Conservation (phyloP, 1,139 yeast species). For the Yamadazyma taylorii region DNA sequence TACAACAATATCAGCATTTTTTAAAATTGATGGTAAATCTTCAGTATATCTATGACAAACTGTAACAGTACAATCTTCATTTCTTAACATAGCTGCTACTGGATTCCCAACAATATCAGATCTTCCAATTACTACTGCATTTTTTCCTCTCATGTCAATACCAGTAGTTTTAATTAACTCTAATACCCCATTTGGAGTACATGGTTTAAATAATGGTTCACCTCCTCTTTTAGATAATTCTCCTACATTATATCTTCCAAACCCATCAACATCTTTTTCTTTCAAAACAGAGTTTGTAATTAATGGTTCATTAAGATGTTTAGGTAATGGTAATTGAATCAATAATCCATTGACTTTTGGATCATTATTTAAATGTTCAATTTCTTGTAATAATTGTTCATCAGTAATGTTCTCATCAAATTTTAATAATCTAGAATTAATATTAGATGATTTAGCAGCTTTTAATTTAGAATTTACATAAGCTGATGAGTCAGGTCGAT, state of each 20-base stretch:
- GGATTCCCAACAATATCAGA: constrained; percentile 86
- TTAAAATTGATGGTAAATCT: constrained; percentile 52
- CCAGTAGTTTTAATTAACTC: constrained; percentile 66
- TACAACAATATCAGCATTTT: constrained; percentile 67
- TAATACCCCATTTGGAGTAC: constrained; percentile 79
- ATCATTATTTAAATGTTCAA: constrained; percentile 60
- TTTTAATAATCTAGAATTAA: constrained; percentile 56
- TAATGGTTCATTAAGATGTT: constrained; percentile 64
- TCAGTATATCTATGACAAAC: constrained; percentile 62
- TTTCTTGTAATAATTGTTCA: constrained; percentile 53
- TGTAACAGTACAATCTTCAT: constrained; percentile 76
- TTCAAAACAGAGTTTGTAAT: constrained; percentile 68
- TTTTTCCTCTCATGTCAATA: constrained; percentile 58
- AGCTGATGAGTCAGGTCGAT: constrained; percentile 74
- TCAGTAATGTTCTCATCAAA: constrained; percentile 58
- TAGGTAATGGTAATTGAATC: constrained; percentile 73
- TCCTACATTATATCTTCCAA: constrained; percentile 73
- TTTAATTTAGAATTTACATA: constrained; percentile 74
- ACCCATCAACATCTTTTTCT: constrained; percentile 79
- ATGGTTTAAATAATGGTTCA: constrained; percentile 68
- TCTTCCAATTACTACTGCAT: constrained; percentile 78
- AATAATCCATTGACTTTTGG: constrained; percentile 66
- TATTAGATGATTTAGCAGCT: constrained; percentile 70
- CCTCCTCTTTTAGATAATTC: constrained; percentile 76
- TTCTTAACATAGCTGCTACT: constrained; percentile 68